phyloP scores from a whole-genome alignment of 331 rosid species.

The Pyrus hybrid region DNA sequence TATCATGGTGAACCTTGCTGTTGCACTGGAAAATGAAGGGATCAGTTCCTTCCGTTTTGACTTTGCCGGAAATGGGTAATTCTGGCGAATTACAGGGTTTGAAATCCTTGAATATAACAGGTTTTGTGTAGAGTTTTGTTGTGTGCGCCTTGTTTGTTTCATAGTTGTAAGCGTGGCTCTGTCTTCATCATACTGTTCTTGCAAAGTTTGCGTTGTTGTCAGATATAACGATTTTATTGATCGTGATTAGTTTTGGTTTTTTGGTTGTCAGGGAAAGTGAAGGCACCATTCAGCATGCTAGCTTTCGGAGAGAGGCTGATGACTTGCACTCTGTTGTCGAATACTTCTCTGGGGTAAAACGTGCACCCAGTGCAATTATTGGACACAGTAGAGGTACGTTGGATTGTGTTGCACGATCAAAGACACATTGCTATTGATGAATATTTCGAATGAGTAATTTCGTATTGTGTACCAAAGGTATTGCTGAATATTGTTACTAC shows the following conservation, averaged over 20 bases:
- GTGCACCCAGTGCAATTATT: conserved; percentile 38
- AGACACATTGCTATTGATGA: not conserved
- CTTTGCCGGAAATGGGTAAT: conserved; percentile 78
- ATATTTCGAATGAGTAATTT: not conserved
- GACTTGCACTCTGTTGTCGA: conserved; percentile 57
- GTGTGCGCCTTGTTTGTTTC: not conserved
- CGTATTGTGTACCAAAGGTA: not conserved
- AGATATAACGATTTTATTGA: not conserved
- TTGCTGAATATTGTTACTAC: conserved; percentile 3
- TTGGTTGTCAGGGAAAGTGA: conserved; percentile 69
- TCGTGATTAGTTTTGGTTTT: conserved; percentile 24
- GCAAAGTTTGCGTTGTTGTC: conserved; percentile 9
- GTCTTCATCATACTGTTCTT: not conserved
- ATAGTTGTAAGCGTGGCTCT: not conserved
- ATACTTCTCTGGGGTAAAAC: conserved; percentile 42
- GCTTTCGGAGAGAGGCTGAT: conserved; percentile 54
- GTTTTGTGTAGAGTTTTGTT: not conserved
- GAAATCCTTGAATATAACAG: not conserved
- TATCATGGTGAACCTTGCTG: conserved; percentile 42
- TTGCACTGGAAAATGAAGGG: conserved; percentile 49
- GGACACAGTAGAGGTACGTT: conserved; percentile 82
- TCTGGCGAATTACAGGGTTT: not conserved
- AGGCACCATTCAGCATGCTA: conserved; percentile 55
- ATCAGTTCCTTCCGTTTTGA: conserved; percentile 65
- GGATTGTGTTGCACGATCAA: not conserved